Conservation (phyloP, 208 protist genomes). For the Phytomonas sp. region DNA sequence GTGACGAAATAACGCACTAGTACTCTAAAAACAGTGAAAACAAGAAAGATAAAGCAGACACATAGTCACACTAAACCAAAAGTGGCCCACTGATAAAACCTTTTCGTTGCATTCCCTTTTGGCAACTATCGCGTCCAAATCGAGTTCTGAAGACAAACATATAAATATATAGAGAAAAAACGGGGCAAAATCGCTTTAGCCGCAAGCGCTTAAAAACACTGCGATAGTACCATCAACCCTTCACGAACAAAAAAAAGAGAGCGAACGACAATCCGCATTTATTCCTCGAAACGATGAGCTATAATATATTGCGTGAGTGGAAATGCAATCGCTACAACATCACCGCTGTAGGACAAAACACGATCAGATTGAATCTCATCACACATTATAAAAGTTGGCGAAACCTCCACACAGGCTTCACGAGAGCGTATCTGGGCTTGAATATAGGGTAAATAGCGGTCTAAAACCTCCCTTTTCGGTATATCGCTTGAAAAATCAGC, state of each 20-base stretch:
- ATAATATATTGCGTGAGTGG: not conserved
- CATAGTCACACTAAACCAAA: not conserved
- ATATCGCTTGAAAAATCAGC: slow-evolving; percentile 50
- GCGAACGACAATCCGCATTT: not conserved
- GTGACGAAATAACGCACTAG: not conserved
- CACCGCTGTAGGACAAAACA: not conserved
- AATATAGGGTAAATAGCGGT: slow-evolving; percentile 42
- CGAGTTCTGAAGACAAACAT: not conserved
- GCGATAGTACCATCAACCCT: not conserved
- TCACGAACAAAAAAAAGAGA: not conserved
- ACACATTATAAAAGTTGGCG: not conserved
- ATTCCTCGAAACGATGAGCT: not conserved
- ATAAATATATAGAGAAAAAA: not conserved
- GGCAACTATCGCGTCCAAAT: not conserved
- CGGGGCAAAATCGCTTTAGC: not conserved
- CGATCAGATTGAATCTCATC: not conserved
- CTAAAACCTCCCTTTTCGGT: slow-evolving; percentile 22
- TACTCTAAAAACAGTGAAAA: slow-evolving; percentile 4
- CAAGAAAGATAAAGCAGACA: not conserved
- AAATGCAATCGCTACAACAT: not conserved
- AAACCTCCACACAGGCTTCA: not conserved
- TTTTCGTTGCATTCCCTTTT: not conserved
- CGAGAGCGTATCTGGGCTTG: not conserved
- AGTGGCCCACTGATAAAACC: not conserved
- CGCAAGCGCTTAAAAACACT: not conserved